Percentiles rank a stretch among this genome's conserved stretches.
Evolutionary conservation across 2,329 filamentous ascomycete genomes (phyloP).

Genomic region (Xenosphaeropsis pyriputrescens): DNA sequence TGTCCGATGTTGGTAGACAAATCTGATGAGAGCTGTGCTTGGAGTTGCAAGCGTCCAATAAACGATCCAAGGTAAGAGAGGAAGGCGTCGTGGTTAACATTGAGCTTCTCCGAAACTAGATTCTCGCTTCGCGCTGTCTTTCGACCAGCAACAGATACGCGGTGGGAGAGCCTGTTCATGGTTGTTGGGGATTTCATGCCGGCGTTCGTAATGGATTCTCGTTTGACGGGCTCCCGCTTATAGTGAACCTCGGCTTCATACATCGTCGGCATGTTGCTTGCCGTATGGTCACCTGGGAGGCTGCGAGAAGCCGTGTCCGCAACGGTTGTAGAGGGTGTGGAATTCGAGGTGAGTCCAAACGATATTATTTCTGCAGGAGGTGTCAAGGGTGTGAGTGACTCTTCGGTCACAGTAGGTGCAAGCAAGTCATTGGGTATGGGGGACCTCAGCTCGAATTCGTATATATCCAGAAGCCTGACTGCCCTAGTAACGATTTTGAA

Average conservation of each 20-base stretch:
- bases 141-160: conserved; percentile 61
- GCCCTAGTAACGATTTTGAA: conserved; percentile 90
- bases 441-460: conserved; percentile 47
- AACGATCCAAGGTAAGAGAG: conserved; percentile 85
- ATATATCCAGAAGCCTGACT: conserved; percentile 76
- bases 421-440: conserved; percentile 37
- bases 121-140: conserved; percentile 49
- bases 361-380: conserved; percentile 42
- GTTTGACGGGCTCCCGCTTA: conserved; percentile 12
- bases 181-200: conserved; percentile 8
- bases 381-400: conserved; percentile 43
- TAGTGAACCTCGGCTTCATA: conserved; percentile 15
- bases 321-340: conserved; percentile 18
- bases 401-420: conserved; percentile 44
- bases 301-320: conserved; percentile 24
- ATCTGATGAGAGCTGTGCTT: conserved; percentile 80
- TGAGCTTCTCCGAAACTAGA: conserved; percentile 72
- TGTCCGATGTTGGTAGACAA: conserved; percentile 71
- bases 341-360: conserved; percentile 28
- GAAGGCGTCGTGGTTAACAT: conserved; percentile 71
- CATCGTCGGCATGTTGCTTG: conserved; percentile 11
- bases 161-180: conserved; percentile 32
- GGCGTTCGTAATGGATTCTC: conserved; percentile 10
- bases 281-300: conserved; percentile 15
- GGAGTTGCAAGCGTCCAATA: conserved; percentile 76